Percentiles rank a stretch among this genome's conserved stretches.
These are phyloP conservation scores for Pythium periplocum DNA, from an alignment of 352 stramenopile genomes.

Conservation along the genomic window DNA sequence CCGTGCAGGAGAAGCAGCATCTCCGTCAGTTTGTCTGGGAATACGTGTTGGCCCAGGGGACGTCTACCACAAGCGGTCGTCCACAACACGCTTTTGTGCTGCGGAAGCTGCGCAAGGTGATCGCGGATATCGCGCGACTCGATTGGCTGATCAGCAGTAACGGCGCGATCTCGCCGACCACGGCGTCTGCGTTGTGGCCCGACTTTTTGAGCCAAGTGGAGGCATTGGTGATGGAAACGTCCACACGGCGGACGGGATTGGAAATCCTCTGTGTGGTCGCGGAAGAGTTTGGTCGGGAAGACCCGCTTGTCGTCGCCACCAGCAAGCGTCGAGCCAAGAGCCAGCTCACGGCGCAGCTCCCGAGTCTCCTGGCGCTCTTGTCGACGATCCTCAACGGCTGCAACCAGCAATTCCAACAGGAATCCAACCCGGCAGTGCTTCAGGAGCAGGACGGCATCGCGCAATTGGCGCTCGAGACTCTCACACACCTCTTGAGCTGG, in stretches of 20 bases:
- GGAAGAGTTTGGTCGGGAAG: slow-evolving; percentile 72
- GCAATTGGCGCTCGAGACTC: slow-evolving; percentile 42
- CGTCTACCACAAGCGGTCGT: neutral
- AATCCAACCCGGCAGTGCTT: neutral
- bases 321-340: slow-evolving; percentile 37
- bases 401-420: slow-evolving; percentile 33
- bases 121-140: slow-evolving; percentile 60
- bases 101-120: slow-evolving; percentile 65
- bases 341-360: slow-evolving; percentile 35
- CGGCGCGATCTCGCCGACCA: neutral
- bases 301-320: slow-evolving; percentile 44
- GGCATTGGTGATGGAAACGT: slow-evolving; percentile 36
- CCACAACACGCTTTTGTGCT: slow-evolving; percentile 47
- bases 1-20: slow-evolving; percentile 28
- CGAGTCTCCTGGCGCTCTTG: slow-evolving; percentile 43
- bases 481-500: slow-evolving; percentile 50
- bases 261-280: slow-evolving; percentile 53
- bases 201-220: slow-evolving; percentile 67
- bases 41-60: slow-evolving; percentile 25
- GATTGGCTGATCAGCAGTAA: slow-evolving; percentile 34
- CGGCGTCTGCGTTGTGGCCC: slow-evolving; percentile 24
- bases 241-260: slow-evolving; percentile 38
- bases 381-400: slow-evolving; percentile 38
- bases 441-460: slow-evolving; percentile 40
- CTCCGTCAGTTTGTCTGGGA: slow-evolving; percentile 70